Evolutionary conservation across 495 filamentous ascomycete species (phyloP).

Genomic region (Neurospora cerealis): DNA sequence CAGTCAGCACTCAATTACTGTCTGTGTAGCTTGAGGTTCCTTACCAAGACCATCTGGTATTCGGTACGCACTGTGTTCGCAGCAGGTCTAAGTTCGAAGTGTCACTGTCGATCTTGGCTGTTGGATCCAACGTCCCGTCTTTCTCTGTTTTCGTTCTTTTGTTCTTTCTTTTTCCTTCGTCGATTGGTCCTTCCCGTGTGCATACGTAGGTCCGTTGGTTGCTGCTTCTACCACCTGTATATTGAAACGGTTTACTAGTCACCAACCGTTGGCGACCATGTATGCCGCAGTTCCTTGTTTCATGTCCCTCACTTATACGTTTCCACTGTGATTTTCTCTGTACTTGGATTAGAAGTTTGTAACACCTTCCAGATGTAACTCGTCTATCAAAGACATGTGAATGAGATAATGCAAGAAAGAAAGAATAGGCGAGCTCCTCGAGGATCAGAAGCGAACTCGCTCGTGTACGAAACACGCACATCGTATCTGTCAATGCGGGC

Average conservation of each 20-base stretch:
- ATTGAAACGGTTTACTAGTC: not conserved
- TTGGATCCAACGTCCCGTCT: not conserved
- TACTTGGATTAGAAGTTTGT: not conserved
- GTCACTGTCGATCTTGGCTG: not conserved
- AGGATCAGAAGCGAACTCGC: not conserved
- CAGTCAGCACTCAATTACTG: not conserved
- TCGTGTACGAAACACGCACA: not conserved
- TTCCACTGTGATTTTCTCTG: not conserved
- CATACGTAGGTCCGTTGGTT: not conserved
- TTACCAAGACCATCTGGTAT: not conserved
- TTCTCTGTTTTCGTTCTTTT: not conserved
- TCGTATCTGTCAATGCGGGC: not conserved
- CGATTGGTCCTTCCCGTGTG: not conserved
- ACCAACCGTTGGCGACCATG: not conserved
- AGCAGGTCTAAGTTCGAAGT: not conserved
- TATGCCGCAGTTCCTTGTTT: not conserved
- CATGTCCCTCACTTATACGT: not conserved
- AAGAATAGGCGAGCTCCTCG: not conserved
- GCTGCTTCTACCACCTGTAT: not conserved
- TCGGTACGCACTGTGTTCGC: not conserved
- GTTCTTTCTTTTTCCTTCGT: not conserved
- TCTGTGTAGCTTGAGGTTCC: not conserved
- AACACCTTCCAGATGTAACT: not conserved
- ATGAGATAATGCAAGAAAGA: not conserved
- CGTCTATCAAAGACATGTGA: not conserved